Conservation (phyloP, 169 alveolate species). For the Neospora caninum region DNA sequence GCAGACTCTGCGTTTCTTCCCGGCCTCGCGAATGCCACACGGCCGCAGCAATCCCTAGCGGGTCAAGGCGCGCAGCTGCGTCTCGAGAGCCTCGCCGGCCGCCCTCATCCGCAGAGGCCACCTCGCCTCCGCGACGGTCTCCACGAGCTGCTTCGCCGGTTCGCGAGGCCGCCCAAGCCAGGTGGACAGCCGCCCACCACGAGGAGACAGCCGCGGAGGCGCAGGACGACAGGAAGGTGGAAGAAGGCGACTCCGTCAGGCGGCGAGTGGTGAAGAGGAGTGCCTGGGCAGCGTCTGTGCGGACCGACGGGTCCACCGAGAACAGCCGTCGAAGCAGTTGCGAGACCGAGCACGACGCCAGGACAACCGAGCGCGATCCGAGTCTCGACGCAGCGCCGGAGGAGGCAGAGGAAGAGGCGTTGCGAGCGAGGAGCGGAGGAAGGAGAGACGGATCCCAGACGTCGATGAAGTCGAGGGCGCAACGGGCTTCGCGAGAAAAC, state of each 20-base stretch:
- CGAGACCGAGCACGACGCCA: background rate
- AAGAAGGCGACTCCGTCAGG: background rate
- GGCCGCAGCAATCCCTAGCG: slow-evolving; percentile 18
- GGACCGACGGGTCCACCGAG: background rate
- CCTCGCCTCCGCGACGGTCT: background rate
- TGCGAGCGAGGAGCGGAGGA: background rate
- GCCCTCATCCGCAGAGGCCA: background rate
- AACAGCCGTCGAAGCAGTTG: slow-evolving; percentile 1
- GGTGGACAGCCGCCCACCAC: too few relatives aligned
- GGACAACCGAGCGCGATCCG: background rate
- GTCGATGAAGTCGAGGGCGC: slow-evolving; percentile 11
- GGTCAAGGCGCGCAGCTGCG: background rate
- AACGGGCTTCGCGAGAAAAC: background rate
- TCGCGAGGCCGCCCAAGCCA: too few relatives aligned
- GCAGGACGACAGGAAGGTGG: background rate
- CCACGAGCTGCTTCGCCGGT: background rate
- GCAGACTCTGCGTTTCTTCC: background rate
- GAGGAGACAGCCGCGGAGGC: background rate
- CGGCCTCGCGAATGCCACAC: background rate
- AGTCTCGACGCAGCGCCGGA: too few relatives aligned
- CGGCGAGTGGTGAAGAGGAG: background rate
- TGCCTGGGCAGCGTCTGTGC: background rate
- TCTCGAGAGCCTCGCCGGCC: background rate
- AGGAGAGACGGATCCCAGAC: background rate
- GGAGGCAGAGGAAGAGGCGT: background rate